These are phyloP conservation scores for Pyrenochaeta sp. DNA, from an alignment of 2,329 filamentous ascomycete species.

Conservation along the genomic window DNA sequence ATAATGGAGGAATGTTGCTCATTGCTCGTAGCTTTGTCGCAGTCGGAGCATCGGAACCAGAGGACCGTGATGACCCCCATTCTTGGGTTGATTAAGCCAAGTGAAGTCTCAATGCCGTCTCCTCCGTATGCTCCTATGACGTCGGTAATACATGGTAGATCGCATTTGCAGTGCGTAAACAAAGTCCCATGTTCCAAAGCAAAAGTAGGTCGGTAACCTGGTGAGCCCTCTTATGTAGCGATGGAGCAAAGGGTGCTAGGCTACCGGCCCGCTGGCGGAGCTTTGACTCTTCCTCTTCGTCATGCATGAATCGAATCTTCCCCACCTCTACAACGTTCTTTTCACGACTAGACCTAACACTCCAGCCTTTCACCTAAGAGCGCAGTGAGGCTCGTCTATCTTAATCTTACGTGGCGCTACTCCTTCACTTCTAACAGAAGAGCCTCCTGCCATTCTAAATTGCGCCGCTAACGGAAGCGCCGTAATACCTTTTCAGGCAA, in stretches of 20 bases:
- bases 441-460: slow-evolving; percentile 1
- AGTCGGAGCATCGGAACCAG: not conserved
- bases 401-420: not conserved
- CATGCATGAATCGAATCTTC: slow-evolving; percentile 17
- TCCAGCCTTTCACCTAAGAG: slow-evolving; percentile 4
- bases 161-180: not conserved
- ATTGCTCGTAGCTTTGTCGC: too few relatives aligned
- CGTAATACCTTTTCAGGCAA: slow-evolving; percentile 12
- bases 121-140: slow-evolving; percentile 6
- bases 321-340: slow-evolving; percentile 20
- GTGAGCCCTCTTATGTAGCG: not conserved
- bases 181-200: not conserved
- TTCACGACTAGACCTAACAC: slow-evolving; percentile 7
- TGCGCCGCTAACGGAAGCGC: slow-evolving; percentile 4
- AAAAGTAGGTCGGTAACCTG: slow-evolving; percentile 3
- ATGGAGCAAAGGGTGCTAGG: slow-evolving; percentile 10
- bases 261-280: slow-evolving; percentile 17
- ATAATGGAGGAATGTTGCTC: not conserved
- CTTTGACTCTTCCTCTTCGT: slow-evolving; percentile 21
- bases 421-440: not conserved
- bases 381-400: slow-evolving; percentile 4
- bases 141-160: slow-evolving; percentile 5
- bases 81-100: not conserved
- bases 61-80: not conserved
- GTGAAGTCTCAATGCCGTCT: slow-evolving; percentile 1